Base-by-base conservation (phyloP, 768 basidiomycete genomes). In the Tremella mesenterica region DNA sequence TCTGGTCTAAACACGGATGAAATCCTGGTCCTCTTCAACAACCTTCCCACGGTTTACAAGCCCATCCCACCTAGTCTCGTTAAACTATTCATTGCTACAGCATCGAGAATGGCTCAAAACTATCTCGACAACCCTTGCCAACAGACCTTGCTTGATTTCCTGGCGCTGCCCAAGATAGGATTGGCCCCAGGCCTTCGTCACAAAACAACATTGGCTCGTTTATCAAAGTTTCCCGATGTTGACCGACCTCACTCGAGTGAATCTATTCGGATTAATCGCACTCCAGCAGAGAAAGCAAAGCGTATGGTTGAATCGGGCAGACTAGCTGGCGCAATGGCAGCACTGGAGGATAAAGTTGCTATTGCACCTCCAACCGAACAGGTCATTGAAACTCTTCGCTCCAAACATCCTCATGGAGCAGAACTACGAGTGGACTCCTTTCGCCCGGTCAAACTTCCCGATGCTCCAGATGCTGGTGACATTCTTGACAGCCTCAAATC, bases 81-180 rank as follows among this genome's bases (percentile, higher is more conserved):
- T 26, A 14, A 28, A 51, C 50, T 39, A 6, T 51, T 51, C 50
- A 51, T 51, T 27, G 7, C 4, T 10, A 27, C 50, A 12, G 34
- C 50, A 23, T 12, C 18, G 10, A 8, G 39, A 10, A 8, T 44
- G 13, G 52, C 52, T 10, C 23, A 48, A 47, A 34, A 27, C 12
- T 48, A 28, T 30, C 20, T 49, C 5, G 31, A 27, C 8, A 10
- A 48, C 6, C 52, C 52, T 6, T 27, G 8, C 18, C 44, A 53
- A 23, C 7, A 14, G 13, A 10, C 46, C 9, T 12, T 53, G 6
- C 34, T 29, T 44, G 8, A 47, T 28, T 27, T 53, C 30, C 45
- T 48, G 6, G 26, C 46, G 10, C 45, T 53, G n/a, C 8, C 25
- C 38, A 51, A 51, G 23, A 5, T 51, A 8, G 39, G 9, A 8